Base-by-base conservation (phyloP, 768 basidiomycete species). In the Pulveroboletus sp. region DNA sequence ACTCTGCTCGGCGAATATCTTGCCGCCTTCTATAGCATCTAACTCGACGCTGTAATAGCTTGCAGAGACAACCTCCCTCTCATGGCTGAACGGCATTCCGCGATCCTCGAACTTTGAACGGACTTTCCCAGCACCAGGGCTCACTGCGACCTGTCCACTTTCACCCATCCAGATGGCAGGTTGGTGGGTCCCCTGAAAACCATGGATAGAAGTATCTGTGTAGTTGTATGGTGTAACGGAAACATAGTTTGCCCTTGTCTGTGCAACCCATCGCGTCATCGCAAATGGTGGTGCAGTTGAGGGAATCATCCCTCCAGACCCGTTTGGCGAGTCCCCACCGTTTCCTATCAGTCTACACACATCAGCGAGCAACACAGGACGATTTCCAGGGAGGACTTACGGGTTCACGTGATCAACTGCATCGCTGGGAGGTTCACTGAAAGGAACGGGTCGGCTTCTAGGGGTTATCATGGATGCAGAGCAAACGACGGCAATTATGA, bases 141-240 rank as follows among this genome's bases (percentile, higher is more conserved):
- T 73, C 21, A 89, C 71, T 5, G 78, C 72, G 3, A 82, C 77
- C 40, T 79, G 78, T 0, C 78, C 87, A 52, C 81, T 86, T 57
- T 87, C 87, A 3, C 85, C 89, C 88, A 92, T 91, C 89, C 88
- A 91, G 32, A 92, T 90, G 1, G 90, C 90, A 11, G 89, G 88
- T 55, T 90, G 90, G 45, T 88, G 81, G 4, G 89, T 90, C 5
- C 79, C 88, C 40, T 85, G 79, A 57, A 91, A 90, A 1, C 90
- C 89, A 56, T 87, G 83, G 4, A 90, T 78, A 12, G 58, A 60
- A 1, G 64, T 68, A 50, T 75, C 76, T 0, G 85, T 84, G 62
- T 78, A 75, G 62, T 87, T 87, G 59, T 84, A 87, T 5, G 86
- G 84, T 2, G 81, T 81, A 10, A 81, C 75, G 5, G 85, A 88